These are phyloP conservation scores for Hexamita inflata DNA, from an alignment of 208 protist genomes.

Conservation along the genomic window DNA sequence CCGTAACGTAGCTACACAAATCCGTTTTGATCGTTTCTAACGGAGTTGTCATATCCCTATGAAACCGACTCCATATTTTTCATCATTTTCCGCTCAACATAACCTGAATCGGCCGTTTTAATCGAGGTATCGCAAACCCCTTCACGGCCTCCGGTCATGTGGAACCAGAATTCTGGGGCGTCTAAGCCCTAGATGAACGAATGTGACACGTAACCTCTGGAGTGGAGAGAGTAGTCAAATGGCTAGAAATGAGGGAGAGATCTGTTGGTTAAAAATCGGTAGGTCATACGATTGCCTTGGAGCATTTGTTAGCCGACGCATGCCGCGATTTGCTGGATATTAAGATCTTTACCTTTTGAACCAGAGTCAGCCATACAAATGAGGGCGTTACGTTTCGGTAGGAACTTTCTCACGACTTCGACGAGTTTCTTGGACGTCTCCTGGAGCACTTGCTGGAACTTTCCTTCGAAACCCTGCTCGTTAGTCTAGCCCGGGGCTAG, in stretches of 20 bases:
- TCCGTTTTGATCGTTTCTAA: slow-evolving; percentile 71
- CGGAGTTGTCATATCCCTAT: slow-evolving; percentile 60
- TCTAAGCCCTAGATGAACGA: slow-evolving; percentile 83
- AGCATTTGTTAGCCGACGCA: slow-evolving; percentile 99
- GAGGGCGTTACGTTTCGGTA: slow-evolving; percentile 71
- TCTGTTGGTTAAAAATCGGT: slow-evolving; percentile 66
- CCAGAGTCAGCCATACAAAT: slow-evolving; percentile 84
- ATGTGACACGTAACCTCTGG: slow-evolving; percentile 88
- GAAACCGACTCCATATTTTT: slow-evolving; percentile 89
- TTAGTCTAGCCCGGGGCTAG: slow-evolving; percentile 69
- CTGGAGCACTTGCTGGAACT: slow-evolving; percentile 75
- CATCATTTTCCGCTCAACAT: slow-evolving; percentile 65
- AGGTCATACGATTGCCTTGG: slow-evolving; percentile 89
- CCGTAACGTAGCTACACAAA: slow-evolving; percentile 92
- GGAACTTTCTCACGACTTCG: slow-evolving; percentile 60
- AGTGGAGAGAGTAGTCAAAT: slow-evolving; percentile 86
- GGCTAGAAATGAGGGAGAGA: slow-evolving; percentile 93
- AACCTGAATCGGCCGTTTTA: slow-evolving; percentile 93
- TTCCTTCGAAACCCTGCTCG: slow-evolving; percentile 87
- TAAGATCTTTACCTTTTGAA: slow-evolving; percentile 90
- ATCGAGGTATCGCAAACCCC: slow-evolving; percentile 98
- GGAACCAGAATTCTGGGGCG: slow-evolving; percentile 97
- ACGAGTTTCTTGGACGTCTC: slow-evolving; percentile 51
- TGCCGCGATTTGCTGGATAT: slow-evolving; percentile 94
- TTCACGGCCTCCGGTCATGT: slow-evolving; percentile 93